Evolutionary conservation across 176 grass and related monocot genomes (phyloP), one percentile per base, ranked within the genome.

Genomic region (Panicum miliaceum): DNA sequence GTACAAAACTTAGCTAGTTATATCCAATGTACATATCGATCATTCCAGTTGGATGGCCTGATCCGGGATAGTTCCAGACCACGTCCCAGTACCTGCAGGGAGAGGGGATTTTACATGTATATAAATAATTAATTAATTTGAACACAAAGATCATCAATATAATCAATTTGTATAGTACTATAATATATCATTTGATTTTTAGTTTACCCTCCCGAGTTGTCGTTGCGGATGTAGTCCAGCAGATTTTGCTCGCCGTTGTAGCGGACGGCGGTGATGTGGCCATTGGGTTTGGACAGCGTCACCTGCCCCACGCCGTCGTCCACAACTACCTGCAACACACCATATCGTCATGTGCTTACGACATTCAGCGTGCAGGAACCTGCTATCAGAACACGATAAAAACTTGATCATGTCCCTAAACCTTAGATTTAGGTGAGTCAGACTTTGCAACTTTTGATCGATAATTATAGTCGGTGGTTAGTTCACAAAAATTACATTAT

Each of bases 31-130:
- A 32, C 94, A 27, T 54, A 19, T 91, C 73, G 26, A 83, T 68
- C 40, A 72, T 16, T 41, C 81, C 83, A 83, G 19, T 62, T 73
- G 36, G 84, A 19, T 71, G 70, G 48, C 34, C 12, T 1, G 84
- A 83, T 18, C 58, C 77, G 1, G 84, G 86, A 8, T 29, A 62
- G 76, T 61, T 88, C 94, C 94, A 96, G 4, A 74, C 53, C 52
- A 93, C 11, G 35, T 96, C 77, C 94, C 91, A 96, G 16, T 96
- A 93, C 84, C 94, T 96, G 89, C 73, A 52, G 9, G n/a, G n/a
- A n/a, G n/a, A n/a, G n/a, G n/a, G n/a, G n/a, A n/a, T n/a, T n/a
- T n/a, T n/a, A n/a, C 25, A 19, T 51, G 25, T 13, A 48, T 7
- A 50, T 7, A 4, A 20, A 8, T 22, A 4, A 15, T 18, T 56